Conservation (phyloP, 805 yeast genomes). For the Scheffersomyces lignosus region DNA sequence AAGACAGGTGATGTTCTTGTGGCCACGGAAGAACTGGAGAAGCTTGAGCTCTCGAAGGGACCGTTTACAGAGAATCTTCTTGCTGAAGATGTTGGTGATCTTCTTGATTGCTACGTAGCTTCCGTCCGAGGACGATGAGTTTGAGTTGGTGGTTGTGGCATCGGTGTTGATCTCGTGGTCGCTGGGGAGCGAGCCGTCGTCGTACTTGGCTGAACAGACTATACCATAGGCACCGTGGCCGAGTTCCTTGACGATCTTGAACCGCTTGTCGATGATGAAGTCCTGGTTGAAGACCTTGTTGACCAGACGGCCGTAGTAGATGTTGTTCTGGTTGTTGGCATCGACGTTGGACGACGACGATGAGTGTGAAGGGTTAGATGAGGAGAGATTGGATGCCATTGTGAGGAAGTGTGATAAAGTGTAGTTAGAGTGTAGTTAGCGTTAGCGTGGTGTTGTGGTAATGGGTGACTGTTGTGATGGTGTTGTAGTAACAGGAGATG, state of each 20-base stretch:
- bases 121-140: slow-evolving; percentile 24
- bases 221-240: slow-evolving; percentile 99
- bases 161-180: slow-evolving; percentile 1
- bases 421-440: no score
- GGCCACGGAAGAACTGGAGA: slow-evolving; percentile 91
- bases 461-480: no score
- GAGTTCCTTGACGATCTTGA: slow-evolving; percentile 85
- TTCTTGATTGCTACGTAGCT: slow-evolving; percentile 86
- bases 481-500: no score
- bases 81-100: slow-evolving; percentile 90
- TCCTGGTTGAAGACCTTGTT: slow-evolving; percentile 69
- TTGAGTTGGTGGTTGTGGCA: slow-evolving; percentile 2
- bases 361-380: neutral
- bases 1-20: slow-evolving; percentile 91
- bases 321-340: slow-evolving; percentile 1
- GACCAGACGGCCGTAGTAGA: slow-evolving; percentile 34
- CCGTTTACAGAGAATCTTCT: slow-evolving; percentile 86
- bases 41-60: slow-evolving; percentile 89
- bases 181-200: slow-evolving; percentile 54
- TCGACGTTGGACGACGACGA: slow-evolving; percentile 2
- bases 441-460: no score
- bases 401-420: no score
- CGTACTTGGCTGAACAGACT: slow-evolving; percentile 91
- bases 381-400: no score
- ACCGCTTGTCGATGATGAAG: slow-evolving; percentile 85